Conservation (phyloP, 176 grass and related monocot genomes). For the Canna indica region DNA sequence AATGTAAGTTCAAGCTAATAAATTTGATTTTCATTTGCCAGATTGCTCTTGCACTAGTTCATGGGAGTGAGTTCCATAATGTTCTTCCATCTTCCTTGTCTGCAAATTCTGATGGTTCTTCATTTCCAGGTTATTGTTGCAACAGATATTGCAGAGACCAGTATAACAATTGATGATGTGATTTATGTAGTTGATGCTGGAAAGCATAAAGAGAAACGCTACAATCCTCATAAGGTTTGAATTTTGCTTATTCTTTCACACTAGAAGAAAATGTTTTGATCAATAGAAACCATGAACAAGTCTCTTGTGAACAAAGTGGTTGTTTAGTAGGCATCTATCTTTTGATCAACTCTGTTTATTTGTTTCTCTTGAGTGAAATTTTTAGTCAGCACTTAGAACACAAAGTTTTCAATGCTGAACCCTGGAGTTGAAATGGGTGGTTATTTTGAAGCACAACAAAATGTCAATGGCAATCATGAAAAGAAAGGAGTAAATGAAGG, state of each 20-base stretch:
- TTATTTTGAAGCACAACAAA: not conserved
- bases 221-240: slow-evolving; percentile 86
- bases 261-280: not conserved
- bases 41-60: not conserved
- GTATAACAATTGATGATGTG: slow-evolving; percentile 98
- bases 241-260: not conserved
- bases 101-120: not conserved
- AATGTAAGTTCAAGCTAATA: not conserved
- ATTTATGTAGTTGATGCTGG: slow-evolving; percentile 92
- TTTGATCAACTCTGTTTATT: not conserved
- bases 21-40: not conserved
- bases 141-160: slow-evolving; percentile 98
- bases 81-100: not conserved
- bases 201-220: slow-evolving; percentile 93
- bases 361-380: not conserved
- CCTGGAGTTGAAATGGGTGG: not conserved
- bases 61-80: not conserved
- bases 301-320: no score
- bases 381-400: not conserved
- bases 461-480: not conserved
- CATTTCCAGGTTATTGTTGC: slow-evolving; percentile 81
- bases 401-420: not conserved
- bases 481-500: not conserved
- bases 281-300: no score
- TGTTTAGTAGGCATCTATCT: not conserved